These are phyloP conservation scores for Myochromella boudieri DNA, from an alignment of 768 basidiomycete genomes.

Conservation along the genomic window DNA sequence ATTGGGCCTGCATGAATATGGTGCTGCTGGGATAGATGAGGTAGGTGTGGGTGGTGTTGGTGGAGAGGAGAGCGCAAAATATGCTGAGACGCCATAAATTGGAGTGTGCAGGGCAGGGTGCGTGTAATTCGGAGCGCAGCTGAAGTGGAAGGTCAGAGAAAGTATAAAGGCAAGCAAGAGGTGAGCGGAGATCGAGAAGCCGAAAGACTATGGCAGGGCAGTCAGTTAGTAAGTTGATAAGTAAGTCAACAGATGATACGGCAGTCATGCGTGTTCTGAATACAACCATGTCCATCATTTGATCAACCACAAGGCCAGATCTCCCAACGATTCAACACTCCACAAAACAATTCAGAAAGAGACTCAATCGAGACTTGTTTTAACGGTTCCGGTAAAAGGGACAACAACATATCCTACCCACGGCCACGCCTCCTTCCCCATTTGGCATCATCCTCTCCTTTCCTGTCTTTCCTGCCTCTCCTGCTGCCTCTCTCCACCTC, in stretches of 20 bases:
- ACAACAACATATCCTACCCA: no score
- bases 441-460: background rate
- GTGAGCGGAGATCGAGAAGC: slow-evolving; percentile 25
- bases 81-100: no score
- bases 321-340: background rate
- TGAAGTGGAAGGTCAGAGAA: slow-evolving; percentile 20
- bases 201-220: slow-evolving; percentile 17
- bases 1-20: slow-evolving; percentile 1
- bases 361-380: background rate
- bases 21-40: background rate
- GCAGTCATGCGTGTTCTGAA: background rate
- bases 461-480: background rate
- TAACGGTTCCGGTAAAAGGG: no score
- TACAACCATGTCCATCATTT: background rate
- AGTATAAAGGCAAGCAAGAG: slow-evolving; percentile 6
- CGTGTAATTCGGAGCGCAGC: slow-evolving; percentile 25
- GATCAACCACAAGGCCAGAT: background rate
- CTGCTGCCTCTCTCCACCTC: no score
- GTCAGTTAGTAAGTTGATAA: slow-evolving; percentile 2
- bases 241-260: background rate
- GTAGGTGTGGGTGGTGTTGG: slow-evolving; percentile 10
- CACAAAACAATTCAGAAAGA: background rate
- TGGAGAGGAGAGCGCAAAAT: slow-evolving; percentile 17
- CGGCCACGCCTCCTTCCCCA: background rate
- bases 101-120: no score